Evolutionary conservation across 2,329 filamentous ascomycete genomes (phyloP).

Genomic region (Apiospora marii): DNA sequence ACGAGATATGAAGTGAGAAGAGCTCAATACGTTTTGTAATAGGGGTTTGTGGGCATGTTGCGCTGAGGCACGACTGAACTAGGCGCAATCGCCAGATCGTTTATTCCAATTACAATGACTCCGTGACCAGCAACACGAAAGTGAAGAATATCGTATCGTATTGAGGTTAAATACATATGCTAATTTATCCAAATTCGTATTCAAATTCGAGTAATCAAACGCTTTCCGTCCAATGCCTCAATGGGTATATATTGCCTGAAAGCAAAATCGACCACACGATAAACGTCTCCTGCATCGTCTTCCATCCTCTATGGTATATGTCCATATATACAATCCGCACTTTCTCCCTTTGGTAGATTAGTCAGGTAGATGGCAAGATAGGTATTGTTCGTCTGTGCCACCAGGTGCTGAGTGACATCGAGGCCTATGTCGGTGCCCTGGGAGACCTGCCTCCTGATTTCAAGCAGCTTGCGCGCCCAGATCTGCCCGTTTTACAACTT

Average conservation of each 20-base stretch:
- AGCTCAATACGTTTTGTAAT: not conserved
- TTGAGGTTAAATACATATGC: not conserved
- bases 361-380: not conserved
- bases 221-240: not conserved
- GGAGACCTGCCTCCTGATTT: not conserved
- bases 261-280: not conserved
- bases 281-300: not conserved
- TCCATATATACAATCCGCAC: not conserved
- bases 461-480: not conserved
- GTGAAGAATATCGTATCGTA: not conserved
- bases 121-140: not conserved
- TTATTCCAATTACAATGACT: not conserved
- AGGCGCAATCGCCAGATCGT: not conserved
- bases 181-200: not conserved
- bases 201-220: not conserved
- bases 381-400: not conserved
- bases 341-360: not conserved
- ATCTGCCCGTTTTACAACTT: slow-evolving; percentile 62
- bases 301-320: not conserved
- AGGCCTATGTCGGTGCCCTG: not conserved
- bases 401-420: not conserved
- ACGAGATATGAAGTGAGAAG: too few relatives aligned
- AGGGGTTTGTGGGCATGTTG: not conserved
- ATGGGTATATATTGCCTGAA: not conserved
- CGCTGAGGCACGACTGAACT: not conserved